These are phyloP conservation scores for Prunus campanulata DNA, from an alignment of 306 rosid genomes.

Conservation along the genomic window DNA sequence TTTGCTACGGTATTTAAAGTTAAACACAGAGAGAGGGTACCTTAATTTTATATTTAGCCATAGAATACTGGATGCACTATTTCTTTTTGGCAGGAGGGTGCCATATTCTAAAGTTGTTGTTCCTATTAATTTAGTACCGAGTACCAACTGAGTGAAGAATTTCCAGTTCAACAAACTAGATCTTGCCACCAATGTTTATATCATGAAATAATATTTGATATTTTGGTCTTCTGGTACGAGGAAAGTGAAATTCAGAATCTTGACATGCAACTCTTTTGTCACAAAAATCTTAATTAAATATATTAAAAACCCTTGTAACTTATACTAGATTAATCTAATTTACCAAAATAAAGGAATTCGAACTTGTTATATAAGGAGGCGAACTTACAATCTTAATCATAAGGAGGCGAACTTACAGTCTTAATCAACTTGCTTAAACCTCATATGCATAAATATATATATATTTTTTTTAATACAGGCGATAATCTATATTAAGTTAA, in stretches of 20 bases:
- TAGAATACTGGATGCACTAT: neutral
- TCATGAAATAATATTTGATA: neutral
- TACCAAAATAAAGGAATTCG: neutral
- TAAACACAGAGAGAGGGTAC: too few relatives aligned
- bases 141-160: neutral
- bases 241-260: neutral
- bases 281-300: neutral
- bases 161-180: neutral
- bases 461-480: rapidly evolving
- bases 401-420: too few relatives aligned
- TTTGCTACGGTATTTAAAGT: neutral
- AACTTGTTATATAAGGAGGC: too few relatives aligned
- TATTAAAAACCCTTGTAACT: too few relatives aligned
- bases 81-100: neutral
- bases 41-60: neutral
- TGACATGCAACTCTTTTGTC: neutral
- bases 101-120: neutral
- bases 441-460: too few relatives aligned
- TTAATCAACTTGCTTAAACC: too few relatives aligned
- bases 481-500: too few relatives aligned
- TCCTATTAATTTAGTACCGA: too few relatives aligned
- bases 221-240: neutral
- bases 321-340: too few relatives aligned
- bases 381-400: too few relatives aligned
- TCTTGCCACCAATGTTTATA: neutral